phyloP scores from a whole-genome alignment of 441 rosid genomes.

The Breynia disticha region DNA sequence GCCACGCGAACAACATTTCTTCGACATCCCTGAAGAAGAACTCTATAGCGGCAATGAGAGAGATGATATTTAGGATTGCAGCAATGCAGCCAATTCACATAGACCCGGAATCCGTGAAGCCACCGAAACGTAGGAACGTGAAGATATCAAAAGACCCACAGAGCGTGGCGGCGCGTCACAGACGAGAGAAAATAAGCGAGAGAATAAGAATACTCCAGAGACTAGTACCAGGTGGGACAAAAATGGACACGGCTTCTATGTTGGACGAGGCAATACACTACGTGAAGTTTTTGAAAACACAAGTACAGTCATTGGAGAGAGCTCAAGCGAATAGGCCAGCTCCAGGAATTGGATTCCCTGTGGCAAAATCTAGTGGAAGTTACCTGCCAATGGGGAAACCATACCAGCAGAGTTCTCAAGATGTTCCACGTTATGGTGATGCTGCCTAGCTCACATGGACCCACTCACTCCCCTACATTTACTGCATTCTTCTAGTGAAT shows the following conservation, averaged over 20 bases:
- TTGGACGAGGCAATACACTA: slow-evolving; percentile 72
- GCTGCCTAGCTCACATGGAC: slow-evolving; percentile 13
- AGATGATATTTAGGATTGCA: slow-evolving; percentile 57
- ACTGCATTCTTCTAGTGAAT: too few species aligned
- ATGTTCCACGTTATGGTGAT: slow-evolving; percentile 22
- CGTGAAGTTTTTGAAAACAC: slow-evolving; percentile 60
- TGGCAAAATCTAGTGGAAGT: slow-evolving; percentile 24
- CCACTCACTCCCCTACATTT: background rate
- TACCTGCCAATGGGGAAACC: slow-evolving; percentile 21
- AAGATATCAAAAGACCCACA: slow-evolving; percentile 66
- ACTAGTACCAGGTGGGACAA: slow-evolving; percentile 66
- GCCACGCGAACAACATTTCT: slow-evolving; percentile 11
- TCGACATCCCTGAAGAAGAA: slow-evolving; percentile 23
- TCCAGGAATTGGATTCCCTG: slow-evolving; percentile 29
- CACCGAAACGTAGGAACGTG: slow-evolving; percentile 52
- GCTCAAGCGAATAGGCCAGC: slow-evolving; percentile 22
- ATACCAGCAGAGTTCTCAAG: slow-evolving; percentile 17
- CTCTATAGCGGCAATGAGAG: slow-evolving; percentile 61
- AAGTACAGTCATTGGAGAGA: slow-evolving; percentile 51
- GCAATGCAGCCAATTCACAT: slow-evolving; percentile 66
- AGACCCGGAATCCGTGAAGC: slow-evolving; percentile 59
- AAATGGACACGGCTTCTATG: slow-evolving; percentile 79
- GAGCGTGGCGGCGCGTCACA: slow-evolving; percentile 59
- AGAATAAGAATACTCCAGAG: slow-evolving; percentile 56
- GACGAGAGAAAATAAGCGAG: slow-evolving; percentile 64